Conservation (phyloP, 345 rosid species). For the Camelina laxa region DNA sequence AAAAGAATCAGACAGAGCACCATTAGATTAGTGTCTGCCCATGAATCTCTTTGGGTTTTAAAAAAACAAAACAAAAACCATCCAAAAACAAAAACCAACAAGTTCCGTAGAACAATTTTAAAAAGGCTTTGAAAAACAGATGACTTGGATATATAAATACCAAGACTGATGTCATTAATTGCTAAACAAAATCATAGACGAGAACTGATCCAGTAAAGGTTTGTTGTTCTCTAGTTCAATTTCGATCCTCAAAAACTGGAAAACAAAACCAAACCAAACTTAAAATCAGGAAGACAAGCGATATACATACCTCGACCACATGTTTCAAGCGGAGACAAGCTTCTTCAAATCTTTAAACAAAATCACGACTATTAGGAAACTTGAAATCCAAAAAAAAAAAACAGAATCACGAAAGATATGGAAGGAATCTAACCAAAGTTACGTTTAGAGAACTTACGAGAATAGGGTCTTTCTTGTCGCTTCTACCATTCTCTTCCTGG, state of each 20-base stretch:
- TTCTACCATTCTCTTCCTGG: too few species aligned
- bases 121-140: too few species aligned
- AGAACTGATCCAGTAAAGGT: background rate
- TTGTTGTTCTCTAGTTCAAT: background rate
- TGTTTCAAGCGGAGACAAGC: too few species aligned
- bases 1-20: constrained; percentile 2
- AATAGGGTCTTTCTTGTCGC: constrained; percentile 70
- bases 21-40: constrained; percentile 4
- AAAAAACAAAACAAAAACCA: background rate
- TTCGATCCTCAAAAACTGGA: background rate
- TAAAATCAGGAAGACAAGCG: too few species aligned
- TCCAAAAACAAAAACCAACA: background rate
- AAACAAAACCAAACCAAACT: background rate
- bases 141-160: too few species aligned
- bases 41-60: constrained; percentile 9
- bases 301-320: too few species aligned
- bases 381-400: too few species aligned
- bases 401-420: too few species aligned
- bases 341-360: too few species aligned
- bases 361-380: too few species aligned
- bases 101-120: background rate
- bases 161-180: too few species aligned
- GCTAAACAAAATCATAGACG: background rate
- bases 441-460: constrained; percentile 58
- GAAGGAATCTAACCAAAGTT: too few species aligned